phyloP scores from a whole-genome alignment of 441 rosid genomes.

The Viola pubescens region DNA sequence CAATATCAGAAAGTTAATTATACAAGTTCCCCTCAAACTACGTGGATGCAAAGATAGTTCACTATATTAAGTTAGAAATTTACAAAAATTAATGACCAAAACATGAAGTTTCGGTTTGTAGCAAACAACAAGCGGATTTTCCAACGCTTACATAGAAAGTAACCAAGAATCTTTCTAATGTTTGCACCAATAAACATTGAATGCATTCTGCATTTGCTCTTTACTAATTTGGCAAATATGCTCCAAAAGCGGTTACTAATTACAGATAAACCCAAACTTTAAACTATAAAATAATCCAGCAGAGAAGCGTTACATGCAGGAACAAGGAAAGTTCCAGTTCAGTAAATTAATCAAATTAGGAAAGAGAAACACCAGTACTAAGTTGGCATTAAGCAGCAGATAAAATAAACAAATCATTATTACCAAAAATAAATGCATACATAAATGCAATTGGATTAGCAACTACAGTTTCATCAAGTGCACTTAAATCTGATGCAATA shows the following conservation, averaged over 20 bases:
- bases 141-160: conserved; percentile 4
- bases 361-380: neutral
- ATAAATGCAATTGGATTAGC: neutral
- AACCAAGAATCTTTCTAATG: neutral
- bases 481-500: neutral
- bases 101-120: neutral
- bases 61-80: neutral
- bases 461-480: neutral
- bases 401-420: no score
- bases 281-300: neutral
- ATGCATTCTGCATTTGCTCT: neutral
- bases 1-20: conserved; percentile 12
- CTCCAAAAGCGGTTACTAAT: neutral
- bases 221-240: conserved; percentile 4
- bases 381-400: no score
- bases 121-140: neutral
- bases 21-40: neutral
- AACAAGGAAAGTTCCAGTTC: no score
- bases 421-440: neutral
- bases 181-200: neutral
- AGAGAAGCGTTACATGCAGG: neutral
- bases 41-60: conserved; percentile 3
- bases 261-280: neutral
- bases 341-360: neutral
- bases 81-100: neutral